Base-by-base conservation (phyloP, 768 basidiomycete genomes). In the Sporobolomyces pararoseus region DNA sequence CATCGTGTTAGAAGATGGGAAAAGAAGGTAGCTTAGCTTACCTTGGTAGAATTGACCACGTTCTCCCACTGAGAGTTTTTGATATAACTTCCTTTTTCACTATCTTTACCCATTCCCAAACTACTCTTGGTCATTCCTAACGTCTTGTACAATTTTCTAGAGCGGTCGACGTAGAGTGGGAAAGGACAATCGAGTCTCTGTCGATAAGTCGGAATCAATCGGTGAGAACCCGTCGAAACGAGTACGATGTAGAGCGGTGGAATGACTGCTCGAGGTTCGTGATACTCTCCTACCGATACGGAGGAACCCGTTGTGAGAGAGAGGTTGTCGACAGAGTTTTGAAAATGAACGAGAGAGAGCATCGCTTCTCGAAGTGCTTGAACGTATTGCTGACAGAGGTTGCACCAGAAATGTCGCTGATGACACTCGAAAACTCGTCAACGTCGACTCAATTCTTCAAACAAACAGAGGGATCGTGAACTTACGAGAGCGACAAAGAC, bases 91-190 rank as follows among this genome's bases (percentile, higher is more conserved):
- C 87, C 85, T 62, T 82, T 83, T 39, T 83, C 83, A 3, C 77
- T 77, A 52, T 84, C 83, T 5, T 78, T 78, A 16, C 84, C 84
- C 7, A 81, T 79, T 65, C 86, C 83, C 6, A 77, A 75, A 3
- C 83, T 81, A 57, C 82, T 83, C 31, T 82, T 76, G 4, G 83
- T 86, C 87, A 94, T 91, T 0, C 92, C 91, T 0, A 97, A 81
- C 2, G 87, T 84, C 23, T 81, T 81, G 79, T 96, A 88, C 29
- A 95, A 80, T 2, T 81, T 82, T 29, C 87, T 80, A 0, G 84
- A 82, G 2, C 91, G 90, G 76, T 92, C 90, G 13, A 89, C 88
- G 79, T 90, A 95, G 74, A 95, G 81, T 32, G 83, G 80, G 79
- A 89, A 90, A 0, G 87, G 86, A 63, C 85, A 84, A 31, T 82